These are phyloP conservation scores for Leccinellum albellum DNA, from an alignment of 768 basidiomycete species.

Conservation along the genomic window DNA sequence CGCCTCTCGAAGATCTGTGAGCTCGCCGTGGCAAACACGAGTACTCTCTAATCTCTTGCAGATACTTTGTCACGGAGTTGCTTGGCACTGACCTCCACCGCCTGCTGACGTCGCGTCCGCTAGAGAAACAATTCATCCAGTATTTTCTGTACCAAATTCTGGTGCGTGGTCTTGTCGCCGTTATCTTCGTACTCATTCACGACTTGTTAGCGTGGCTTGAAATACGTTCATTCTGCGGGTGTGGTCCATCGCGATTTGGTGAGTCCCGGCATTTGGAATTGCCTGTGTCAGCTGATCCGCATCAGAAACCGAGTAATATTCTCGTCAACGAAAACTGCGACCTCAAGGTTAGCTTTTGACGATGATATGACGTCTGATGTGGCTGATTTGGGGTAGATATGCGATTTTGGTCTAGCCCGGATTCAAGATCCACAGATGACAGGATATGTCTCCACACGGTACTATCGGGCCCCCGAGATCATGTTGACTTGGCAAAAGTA, in stretches of 20 bases:
- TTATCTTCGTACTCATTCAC: conserved; percentile 5
- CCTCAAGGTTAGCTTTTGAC: conserved; percentile 63
- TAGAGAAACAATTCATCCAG: conserved; percentile 99
- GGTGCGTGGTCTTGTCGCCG: conserved; percentile 41
- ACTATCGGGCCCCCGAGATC: conserved; percentile 99
- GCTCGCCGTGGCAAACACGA: conserved; percentile 26
- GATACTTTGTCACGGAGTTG: conserved; percentile 98
- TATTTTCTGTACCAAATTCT: conserved; percentile 99
- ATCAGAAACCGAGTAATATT: conserved; percentile 96
- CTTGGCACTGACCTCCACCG: conserved; percentile 98
- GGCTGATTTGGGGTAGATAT: conserved; percentile 58
- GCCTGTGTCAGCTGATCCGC: not conserved
- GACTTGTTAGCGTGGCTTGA: conserved; percentile 76
- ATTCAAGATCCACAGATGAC: conserved; percentile 99
- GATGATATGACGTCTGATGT: not conserved
- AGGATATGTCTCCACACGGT: conserved; percentile 97
- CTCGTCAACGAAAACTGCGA: conserved; percentile 99
- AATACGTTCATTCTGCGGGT: conserved; percentile 99
- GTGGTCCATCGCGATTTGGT: conserved; percentile 97
- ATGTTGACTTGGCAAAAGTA: conserved; percentile 99
- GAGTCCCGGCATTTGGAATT: conserved; percentile 23
- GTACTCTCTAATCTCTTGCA: conserved; percentile 30
- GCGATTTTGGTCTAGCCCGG: conserved; percentile 97
- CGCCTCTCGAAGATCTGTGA: conserved; percentile 96
- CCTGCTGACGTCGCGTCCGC: conserved; percentile 88